phyloP scores from a whole-genome alignment of 164 flowering plant genomes.

The Taxillus chinensis region DNA sequence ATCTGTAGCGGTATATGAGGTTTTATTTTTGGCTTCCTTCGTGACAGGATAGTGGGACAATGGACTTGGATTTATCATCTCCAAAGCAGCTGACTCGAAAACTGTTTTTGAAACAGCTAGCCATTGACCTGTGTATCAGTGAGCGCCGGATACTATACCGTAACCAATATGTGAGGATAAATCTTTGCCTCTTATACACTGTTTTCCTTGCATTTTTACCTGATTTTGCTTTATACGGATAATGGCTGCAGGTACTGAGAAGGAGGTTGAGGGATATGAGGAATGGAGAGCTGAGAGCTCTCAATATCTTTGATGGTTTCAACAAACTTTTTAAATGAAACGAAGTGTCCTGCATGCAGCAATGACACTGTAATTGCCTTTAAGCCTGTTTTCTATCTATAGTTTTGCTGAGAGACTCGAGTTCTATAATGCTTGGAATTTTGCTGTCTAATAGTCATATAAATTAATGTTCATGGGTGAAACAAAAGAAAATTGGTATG shows the following conservation, averaged over 20 bases:
- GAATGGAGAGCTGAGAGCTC: conserved; percentile 76
- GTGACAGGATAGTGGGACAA: conserved; percentile 67
- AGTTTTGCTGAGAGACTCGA: too few relatives aligned
- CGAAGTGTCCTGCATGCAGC: too few relatives aligned
- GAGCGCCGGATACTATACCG: conserved; percentile 83
- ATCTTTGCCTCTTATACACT: neutral
- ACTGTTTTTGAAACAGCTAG: conserved; percentile 75
- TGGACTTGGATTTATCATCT: conserved; percentile 76
- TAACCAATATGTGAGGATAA: conserved; percentile 71
- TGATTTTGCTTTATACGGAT: neutral
- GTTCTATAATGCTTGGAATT: too few relatives aligned
- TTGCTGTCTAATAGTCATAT: too few relatives aligned
- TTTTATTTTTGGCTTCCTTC: neutral
- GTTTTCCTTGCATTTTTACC: neutral
- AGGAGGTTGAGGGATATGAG: conserved; percentile 79
- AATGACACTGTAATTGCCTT: too few relatives aligned
- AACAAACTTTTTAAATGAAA: conserved; percentile 54
- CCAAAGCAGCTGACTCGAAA: conserved; percentile 79
- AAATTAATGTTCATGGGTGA: too few relatives aligned
- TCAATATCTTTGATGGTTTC: conserved; percentile 53
- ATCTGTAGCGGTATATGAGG: neutral
- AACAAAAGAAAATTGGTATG: too few relatives aligned
- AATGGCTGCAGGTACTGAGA: conserved; percentile 57
- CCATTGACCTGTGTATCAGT: conserved; percentile 74
- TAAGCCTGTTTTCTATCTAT: too few relatives aligned